A percentile compares a stretch with the other conserved stretches of the same genome.
phyloP scores from a whole-genome alignment of 2,329 filamentous ascomycete genomes.

The Fusarium lateritium region DNA sequence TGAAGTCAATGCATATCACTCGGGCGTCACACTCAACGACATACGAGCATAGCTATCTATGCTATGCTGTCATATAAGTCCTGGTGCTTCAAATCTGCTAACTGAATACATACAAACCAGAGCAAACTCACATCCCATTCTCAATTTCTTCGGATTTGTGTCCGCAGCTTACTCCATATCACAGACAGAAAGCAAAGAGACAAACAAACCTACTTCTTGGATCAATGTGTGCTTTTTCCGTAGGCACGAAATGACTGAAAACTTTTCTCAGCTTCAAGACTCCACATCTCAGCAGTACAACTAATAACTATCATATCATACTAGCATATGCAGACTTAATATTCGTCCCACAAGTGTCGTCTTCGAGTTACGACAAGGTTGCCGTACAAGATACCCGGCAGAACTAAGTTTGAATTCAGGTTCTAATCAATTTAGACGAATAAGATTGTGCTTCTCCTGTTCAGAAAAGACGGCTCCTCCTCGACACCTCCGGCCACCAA shows the following conservation, averaged over 20 bases:
- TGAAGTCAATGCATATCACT: neutral
- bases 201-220: neutral
- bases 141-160: neutral
- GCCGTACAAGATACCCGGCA: neutral
- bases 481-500: neutral
- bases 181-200: too few species aligned
- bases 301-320: slow-evolving; percentile 6
- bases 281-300: neutral
- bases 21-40: slow-evolving; percentile 1
- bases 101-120: neutral
- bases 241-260: too few species aligned
- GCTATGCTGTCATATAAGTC: neutral
- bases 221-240: neutral
- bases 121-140: neutral
- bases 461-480: neutral
- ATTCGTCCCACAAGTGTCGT: neutral
- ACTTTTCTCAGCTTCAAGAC: neutral
- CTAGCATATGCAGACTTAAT: neutral
- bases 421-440: too few species aligned
- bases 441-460: neutral
- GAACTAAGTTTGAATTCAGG: neutral
- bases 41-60: neutral
- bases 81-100: neutral
- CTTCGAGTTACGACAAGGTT: neutral
- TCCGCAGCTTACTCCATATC: neutral